Evolutionary conservation across 129 eudicot species (phyloP).

Genomic region (Silybum marianum): DNA sequence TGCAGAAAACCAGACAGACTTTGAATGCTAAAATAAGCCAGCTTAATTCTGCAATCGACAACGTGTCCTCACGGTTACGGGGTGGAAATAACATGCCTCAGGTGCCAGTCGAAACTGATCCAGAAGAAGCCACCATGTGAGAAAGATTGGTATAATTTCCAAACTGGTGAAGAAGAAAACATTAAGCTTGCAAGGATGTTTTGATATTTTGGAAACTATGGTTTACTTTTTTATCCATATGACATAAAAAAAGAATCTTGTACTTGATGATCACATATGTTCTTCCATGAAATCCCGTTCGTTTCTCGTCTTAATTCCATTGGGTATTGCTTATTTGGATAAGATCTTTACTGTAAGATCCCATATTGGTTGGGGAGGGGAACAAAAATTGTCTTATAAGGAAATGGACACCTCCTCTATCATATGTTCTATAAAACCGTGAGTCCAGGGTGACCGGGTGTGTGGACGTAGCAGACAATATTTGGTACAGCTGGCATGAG

Average conservation of each 20-base stretch:
- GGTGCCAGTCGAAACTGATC: constrained; percentile 64
- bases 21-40: constrained; percentile 80
- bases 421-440: too few relatives aligned
- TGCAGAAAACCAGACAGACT: constrained; percentile 77
- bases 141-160: not conserved
- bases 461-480: too few relatives aligned
- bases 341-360: not conserved
- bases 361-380: too few relatives aligned
- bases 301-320: not conserved
- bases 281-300: constrained; percentile 4
- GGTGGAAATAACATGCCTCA: constrained; percentile 63
- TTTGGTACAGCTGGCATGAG: too few relatives aligned
- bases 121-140: constrained; percentile 73
- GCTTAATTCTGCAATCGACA: constrained; percentile 91
- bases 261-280: constrained; percentile 22
- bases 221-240: constrained; percentile 27
- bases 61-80: constrained; percentile 70
- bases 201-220: constrained; percentile 27
- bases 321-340: not conserved
- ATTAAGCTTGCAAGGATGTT: constrained; percentile 11
- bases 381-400: too few relatives aligned
- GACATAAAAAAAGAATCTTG: constrained; percentile 26
- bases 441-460: too few relatives aligned
- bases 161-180: constrained; percentile 9
- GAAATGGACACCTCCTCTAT: too few relatives aligned